Evolutionary conservation across 2,329 filamentous ascomycete species (phyloP).

Genomic region (Rutstroemia sp.): DNA sequence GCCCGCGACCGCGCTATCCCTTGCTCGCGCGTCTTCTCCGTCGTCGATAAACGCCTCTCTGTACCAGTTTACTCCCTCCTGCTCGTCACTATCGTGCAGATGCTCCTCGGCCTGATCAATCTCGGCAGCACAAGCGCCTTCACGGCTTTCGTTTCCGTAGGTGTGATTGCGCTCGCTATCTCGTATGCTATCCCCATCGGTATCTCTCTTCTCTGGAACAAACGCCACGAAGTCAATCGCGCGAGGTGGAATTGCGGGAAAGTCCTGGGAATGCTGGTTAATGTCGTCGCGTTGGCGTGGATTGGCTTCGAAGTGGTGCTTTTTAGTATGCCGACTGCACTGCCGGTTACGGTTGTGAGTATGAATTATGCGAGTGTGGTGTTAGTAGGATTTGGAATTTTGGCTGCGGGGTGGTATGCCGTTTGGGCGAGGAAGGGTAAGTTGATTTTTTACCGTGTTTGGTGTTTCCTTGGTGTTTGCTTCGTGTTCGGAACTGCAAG

Average conservation of each 20-base stretch:
- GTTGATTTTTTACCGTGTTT: slow-evolving; percentile 14
- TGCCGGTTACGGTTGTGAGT: slow-evolving; percentile 48
- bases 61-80: slow-evolving; percentile 60
- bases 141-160: slow-evolving; percentile 63
- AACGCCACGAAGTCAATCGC: slow-evolving; percentile 42
- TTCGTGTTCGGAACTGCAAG: background rate
- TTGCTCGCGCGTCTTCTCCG: slow-evolving; percentile 50
- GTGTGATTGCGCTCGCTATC: slow-evolving; percentile 63
- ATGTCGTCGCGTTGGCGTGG: slow-evolving; percentile 49
- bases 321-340: slow-evolving; percentile 54
- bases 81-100: slow-evolving; percentile 51
- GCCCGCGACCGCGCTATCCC: slow-evolving; percentile 62
- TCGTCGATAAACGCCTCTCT: slow-evolving; percentile 51
- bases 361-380: slow-evolving; percentile 49
- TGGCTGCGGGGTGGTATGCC: slow-evolving; percentile 43
- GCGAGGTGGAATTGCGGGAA: slow-evolving; percentile 50
- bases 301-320: slow-evolving; percentile 53
- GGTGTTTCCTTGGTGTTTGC: too few relatives aligned
- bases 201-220: slow-evolving; percentile 60
- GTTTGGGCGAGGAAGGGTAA: slow-evolving; percentile 44
- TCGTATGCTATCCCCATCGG: slow-evolving; percentile 68
- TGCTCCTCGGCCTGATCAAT: slow-evolving; percentile 64
- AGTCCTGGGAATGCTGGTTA: slow-evolving; percentile 54
- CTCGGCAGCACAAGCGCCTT: slow-evolving; percentile 61
- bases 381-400: slow-evolving; percentile 44